phyloP scores from a whole-genome alignment of 768 basidiomycete species.

The Cystobasidium tubakii region DNA sequence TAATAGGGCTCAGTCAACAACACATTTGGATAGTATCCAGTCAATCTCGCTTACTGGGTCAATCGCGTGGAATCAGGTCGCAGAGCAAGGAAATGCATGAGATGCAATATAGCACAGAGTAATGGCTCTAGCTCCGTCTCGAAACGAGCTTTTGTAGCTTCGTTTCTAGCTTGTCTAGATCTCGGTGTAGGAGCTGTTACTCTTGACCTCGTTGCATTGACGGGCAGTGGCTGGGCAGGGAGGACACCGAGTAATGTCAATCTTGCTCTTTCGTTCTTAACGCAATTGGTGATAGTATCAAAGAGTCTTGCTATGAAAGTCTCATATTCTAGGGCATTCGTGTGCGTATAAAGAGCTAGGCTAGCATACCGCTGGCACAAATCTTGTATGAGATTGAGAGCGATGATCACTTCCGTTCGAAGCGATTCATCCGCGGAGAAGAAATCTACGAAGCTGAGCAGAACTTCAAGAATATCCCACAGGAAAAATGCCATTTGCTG shows the following conservation, averaged over 20 bases:
- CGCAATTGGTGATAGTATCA: neutral
- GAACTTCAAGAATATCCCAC: neutral
- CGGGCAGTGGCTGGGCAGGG: neutral
- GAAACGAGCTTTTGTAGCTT: neutral
- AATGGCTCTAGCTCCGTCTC: neutral
- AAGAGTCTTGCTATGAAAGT: neutral
- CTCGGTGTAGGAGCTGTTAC: neutral
- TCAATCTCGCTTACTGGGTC: neutral
- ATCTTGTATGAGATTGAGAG: neutral
- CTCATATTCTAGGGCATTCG: neutral
- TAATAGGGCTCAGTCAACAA: neutral
- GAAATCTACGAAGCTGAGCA: neutral
- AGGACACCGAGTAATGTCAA: neutral
- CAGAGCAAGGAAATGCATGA: neutral
- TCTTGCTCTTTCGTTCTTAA: neutral
- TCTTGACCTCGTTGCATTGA: neutral
- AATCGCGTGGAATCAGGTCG: neutral
- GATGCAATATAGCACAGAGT: neutral
- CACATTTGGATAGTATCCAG: neutral
- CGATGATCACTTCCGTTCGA: neutral
- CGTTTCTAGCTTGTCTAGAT: slow-evolving; percentile 1
- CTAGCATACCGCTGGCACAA: neutral
- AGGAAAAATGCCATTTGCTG: neutral
- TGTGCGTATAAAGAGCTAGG: neutral
- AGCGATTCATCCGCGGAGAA: neutral